These are phyloP conservation scores for Arachnomyces sp. DNA, from an alignment of 2,329 filamentous ascomycete genomes.

Conservation along the genomic window DNA sequence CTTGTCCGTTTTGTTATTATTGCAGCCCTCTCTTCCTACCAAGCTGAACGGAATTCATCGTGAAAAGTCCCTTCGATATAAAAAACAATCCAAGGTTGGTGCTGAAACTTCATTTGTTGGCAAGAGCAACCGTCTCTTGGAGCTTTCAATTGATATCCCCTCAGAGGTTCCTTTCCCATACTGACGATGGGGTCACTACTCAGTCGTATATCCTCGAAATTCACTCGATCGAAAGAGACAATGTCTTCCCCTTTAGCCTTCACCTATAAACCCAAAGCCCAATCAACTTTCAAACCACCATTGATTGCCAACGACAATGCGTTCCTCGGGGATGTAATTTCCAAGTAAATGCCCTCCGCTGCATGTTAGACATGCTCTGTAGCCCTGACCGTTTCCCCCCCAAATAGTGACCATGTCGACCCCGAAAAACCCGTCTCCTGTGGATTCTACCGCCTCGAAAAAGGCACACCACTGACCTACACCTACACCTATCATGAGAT, in stretches of 20 bases:
- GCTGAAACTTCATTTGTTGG: no score
- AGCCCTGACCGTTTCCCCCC: not conserved
- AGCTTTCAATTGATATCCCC: no score
- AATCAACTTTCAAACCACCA: slow-evolving; percentile 55
- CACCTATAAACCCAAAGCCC: slow-evolving; percentile 51
- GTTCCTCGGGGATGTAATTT: slow-evolving; percentile 56
- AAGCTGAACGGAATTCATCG: no score
- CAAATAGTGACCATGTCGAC: slow-evolving; percentile 44
- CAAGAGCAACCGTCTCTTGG: no score
- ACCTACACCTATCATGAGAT: slow-evolving; percentile 65
- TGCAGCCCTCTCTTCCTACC: no score
- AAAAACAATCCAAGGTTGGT: no score
- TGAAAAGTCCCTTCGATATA: no score
- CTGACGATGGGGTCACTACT: no score
- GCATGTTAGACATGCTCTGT: no score
- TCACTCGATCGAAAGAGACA: not conserved
- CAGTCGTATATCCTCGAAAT: no score
- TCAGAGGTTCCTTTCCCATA: no score
- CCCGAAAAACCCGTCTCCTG: slow-evolving; percentile 53
- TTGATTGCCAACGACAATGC: slow-evolving; percentile 62
- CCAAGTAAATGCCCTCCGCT: slow-evolving; percentile 34
- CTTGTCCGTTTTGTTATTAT: no score
- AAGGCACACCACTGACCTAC: slow-evolving; percentile 60
- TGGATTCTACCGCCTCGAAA: slow-evolving; percentile 61
- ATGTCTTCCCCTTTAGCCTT: slow-evolving; percentile 28